phyloP scores from a whole-genome alignment of 83 land plant genomes.

The Picea abies region DNA sequence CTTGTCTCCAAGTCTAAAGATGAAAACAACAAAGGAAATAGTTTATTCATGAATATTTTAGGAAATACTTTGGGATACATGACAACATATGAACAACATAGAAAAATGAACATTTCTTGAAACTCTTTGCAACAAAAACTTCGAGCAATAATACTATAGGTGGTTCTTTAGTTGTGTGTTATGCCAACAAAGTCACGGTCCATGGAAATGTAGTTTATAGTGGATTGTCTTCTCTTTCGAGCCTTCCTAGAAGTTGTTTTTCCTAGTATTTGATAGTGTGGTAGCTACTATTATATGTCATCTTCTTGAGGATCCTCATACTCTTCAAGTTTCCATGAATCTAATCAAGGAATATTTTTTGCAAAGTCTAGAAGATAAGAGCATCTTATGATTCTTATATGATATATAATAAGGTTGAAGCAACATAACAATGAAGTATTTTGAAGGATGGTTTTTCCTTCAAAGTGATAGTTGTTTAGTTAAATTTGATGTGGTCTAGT shows the following conservation, averaged over 20 bases:
- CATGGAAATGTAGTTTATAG: conserved; percentile 85
- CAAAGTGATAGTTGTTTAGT: too few relatives aligned
- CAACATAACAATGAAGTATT: too few relatives aligned
- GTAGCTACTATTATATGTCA: conserved; percentile 86
- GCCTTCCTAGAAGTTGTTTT: conserved; percentile 74
- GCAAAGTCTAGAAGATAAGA: too few relatives aligned
- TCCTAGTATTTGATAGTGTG: conserved; percentile 89
- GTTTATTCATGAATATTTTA: conserved; percentile 52
- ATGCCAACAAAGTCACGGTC: conserved; percentile 73
- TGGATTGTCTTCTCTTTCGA: conserved; percentile 24
- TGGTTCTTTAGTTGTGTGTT: conserved; percentile 92
- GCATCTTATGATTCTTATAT: too few relatives aligned
- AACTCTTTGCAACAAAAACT: conserved; percentile 67
- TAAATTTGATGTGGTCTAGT: too few relatives aligned
- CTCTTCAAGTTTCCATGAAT: conserved; percentile 21
- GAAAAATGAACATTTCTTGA: conserved; percentile 57
- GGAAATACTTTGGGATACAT: conserved; percentile 79
- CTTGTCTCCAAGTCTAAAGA: conserved; percentile 33
- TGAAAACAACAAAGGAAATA: conserved; percentile 25
- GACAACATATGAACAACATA: conserved; percentile 66
- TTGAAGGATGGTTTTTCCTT: too few relatives aligned
- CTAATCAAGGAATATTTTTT: too few relatives aligned
- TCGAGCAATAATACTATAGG: conserved; percentile 71
- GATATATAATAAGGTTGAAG: too few relatives aligned
- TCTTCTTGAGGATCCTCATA: conserved; percentile 93